These are phyloP conservation scores for Geotrichum klebahnii DNA, from an alignment of 1,139 yeast genomes.

Conservation along the genomic window DNA sequence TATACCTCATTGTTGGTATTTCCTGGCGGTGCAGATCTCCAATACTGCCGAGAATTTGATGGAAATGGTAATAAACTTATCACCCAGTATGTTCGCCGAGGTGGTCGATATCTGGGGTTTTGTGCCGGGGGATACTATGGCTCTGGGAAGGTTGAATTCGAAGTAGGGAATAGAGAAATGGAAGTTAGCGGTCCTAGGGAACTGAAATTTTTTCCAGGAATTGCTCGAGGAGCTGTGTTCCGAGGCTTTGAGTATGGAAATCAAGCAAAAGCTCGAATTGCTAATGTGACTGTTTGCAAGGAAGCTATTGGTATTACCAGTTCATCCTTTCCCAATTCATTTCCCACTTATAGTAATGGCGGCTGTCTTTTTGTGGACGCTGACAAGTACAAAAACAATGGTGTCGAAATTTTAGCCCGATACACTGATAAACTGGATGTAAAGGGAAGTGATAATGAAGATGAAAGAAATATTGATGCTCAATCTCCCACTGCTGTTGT, in stretches of 20 bases:
- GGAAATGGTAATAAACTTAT: conserved; percentile 65
- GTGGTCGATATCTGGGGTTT: conserved; percentile 80
- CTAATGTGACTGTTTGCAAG: conserved; percentile 43
- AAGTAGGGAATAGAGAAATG: conserved; percentile 59
- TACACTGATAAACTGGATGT: conserved; percentile 51
- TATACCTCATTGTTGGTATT: conserved; percentile 76
- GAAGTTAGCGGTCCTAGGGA: conserved; percentile 88
- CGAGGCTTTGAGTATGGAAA: conserved; percentile 75
- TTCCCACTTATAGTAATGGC: conserved; percentile 67
- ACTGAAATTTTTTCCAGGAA: conserved; percentile 74
- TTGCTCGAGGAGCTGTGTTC: conserved; percentile 73
- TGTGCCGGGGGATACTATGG: conserved; percentile 97
- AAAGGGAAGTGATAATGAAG: conserved; percentile 42
- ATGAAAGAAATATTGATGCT: conserved; percentile 27
- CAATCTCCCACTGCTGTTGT: conserved; percentile 57
- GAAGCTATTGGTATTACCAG: conserved; percentile 6
- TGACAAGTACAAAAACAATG: conserved; percentile 43
- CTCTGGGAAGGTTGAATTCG: conserved; percentile 74
- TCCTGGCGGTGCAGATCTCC: conserved; percentile 97
- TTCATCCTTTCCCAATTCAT: conserved; percentile 17
- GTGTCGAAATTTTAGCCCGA: conserved; percentile 67
- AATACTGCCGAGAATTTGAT: conserved; percentile 65
- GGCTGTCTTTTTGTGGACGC: conserved; percentile 85
- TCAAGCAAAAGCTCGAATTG: conserved; percentile 70
- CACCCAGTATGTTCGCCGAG: conserved; percentile 60